Conservation (phyloP, 2,329 filamentous ascomycete genomes). For the Trichoderma pleuroti region DNA sequence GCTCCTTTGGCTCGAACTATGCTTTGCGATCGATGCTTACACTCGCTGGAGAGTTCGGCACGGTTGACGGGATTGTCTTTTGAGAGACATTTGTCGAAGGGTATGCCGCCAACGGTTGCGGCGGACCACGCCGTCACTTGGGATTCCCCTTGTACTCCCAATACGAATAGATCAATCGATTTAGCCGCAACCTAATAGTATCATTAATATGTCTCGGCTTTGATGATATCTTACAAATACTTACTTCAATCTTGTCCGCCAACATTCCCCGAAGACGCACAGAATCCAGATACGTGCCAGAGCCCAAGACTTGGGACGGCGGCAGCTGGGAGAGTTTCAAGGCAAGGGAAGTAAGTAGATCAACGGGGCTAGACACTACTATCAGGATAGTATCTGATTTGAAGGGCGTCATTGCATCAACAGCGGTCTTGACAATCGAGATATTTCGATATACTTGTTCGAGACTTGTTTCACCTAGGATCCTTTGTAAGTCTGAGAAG, state of each 20-base stretch:
- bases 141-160: slow-evolving; percentile 26
- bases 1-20: slow-evolving; percentile 50
- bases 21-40: slow-evolving; percentile 33
- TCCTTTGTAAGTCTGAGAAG: not conserved
- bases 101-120: slow-evolving; percentile 24
- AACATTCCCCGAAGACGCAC: slow-evolving; percentile 45
- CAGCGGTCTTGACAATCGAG: slow-evolving; percentile 44
- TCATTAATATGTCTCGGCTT: not conserved
- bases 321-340: slow-evolving; percentile 47
- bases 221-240: not conserved
- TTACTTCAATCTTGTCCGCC: slow-evolving; percentile 28
- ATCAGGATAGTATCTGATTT: slow-evolving; percentile 39
- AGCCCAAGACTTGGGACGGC: slow-evolving; percentile 47
- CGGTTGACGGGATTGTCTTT: slow-evolving; percentile 24
- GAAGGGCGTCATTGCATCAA: slow-evolving; percentile 48
- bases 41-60: slow-evolving; percentile 40
- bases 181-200: not conserved
- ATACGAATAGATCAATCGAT: slow-evolving; percentile 22
- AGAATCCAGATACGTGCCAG: slow-evolving; percentile 52
- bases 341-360: slow-evolving; percentile 50
- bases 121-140: slow-evolving; percentile 27
- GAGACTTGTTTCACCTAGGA: not conserved
- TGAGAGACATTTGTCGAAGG: slow-evolving; percentile 18
- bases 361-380: slow-evolving; percentile 36
- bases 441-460: slow-evolving; percentile 40